Conservation (phyloP, 371 early-diverging fungal genomes). For the Apophysomyces variabilis region DNA sequence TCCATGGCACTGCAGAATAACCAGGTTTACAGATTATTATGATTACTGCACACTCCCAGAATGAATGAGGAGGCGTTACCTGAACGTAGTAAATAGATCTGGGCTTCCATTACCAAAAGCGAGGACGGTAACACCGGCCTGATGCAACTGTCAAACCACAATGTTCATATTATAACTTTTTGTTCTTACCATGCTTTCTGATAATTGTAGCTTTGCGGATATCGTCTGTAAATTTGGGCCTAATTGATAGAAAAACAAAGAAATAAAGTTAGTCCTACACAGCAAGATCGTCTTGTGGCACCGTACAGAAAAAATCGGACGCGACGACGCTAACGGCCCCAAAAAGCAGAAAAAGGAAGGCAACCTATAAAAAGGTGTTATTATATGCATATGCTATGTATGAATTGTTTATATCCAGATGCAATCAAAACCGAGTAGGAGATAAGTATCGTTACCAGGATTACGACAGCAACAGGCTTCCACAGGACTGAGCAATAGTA, state of each 20-base stretch:
- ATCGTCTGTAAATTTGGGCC: conserved; percentile 72
- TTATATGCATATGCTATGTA: conserved; percentile 7
- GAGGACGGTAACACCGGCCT: conserved; percentile 86
- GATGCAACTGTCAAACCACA: conserved; percentile 7
- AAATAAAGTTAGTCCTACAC: conserved; percentile 6
- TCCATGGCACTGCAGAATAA: conserved; percentile 62
- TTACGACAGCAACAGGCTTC: conserved; percentile 40
- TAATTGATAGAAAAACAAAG: conserved; percentile 1
- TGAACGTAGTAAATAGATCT: conserved; percentile 80
- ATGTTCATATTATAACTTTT: not conserved
- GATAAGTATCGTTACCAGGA: conserved; percentile 44
- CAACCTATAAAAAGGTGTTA: conserved; percentile 27
- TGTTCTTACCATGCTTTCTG: conserved; percentile 66
- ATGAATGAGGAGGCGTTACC: conserved; percentile 26
- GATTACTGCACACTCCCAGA: not conserved
- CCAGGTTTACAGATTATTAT: not conserved
- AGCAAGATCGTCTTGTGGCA: not conserved
- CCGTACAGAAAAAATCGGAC: conserved; percentile 74
- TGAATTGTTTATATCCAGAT: conserved; percentile 3
- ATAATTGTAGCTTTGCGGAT: conserved; percentile 61
- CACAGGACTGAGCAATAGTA: conserved; percentile 62
- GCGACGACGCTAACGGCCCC: conserved; percentile 70
- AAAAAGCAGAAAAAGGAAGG: conserved; percentile 56
- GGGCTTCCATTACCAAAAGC: conserved; percentile 89
- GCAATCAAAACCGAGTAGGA: conserved; percentile 7